These are phyloP conservation scores for Colletotrichum kahawae DNA, from an alignment of 2,329 filamentous ascomycete genomes.

Conservation along the genomic window DNA sequence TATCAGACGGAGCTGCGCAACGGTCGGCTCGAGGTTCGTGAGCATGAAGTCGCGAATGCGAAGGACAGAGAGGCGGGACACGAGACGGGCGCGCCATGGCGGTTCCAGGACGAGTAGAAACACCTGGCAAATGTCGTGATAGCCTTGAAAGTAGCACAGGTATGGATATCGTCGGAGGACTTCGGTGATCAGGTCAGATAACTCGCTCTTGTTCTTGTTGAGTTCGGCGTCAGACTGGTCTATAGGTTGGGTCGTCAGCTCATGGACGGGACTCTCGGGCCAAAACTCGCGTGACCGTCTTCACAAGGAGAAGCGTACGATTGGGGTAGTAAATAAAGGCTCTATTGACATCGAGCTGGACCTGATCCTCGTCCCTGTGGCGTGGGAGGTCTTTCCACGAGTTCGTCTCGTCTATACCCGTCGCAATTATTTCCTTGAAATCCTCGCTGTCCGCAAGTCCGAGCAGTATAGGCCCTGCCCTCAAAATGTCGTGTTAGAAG, in stretches of 20 bases:
- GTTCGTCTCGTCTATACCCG: conserved; percentile 21
- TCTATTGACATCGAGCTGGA: conserved; percentile 88
- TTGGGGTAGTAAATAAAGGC: conserved; percentile 97
- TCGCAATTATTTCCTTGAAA: conserved; percentile 17
- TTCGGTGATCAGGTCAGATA: conserved; percentile 80
- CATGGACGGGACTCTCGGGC: background rate
- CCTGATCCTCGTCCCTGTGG: conserved; percentile 91
- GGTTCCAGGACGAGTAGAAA: conserved; percentile 83
- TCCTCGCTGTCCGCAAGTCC: conserved; percentile 36
- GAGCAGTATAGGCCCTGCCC: conserved; percentile 67
- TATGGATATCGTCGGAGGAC: conserved; percentile 82
- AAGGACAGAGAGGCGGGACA: conserved; percentile 84
- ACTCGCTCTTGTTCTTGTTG: conserved; percentile 71
- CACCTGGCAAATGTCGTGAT: conserved; percentile 98
- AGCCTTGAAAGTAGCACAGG: conserved; percentile 97
- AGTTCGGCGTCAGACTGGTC: conserved; percentile 74
- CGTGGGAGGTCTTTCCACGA: conserved; percentile 68
- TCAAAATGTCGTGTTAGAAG: background rate
- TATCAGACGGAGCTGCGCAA: conserved; percentile 85
- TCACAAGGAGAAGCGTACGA: conserved; percentile 53
- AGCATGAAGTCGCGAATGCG: conserved; percentile 98
- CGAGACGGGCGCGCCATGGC: conserved; percentile 60
- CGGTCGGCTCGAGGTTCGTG: conserved; percentile 79
- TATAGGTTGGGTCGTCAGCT: conserved; percentile 37
- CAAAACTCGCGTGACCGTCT: background rate